These are phyloP conservation scores for Saccharum spontaneum DNA, from an alignment of 176 grass and related monocot species.

Conservation along the genomic window DNA sequence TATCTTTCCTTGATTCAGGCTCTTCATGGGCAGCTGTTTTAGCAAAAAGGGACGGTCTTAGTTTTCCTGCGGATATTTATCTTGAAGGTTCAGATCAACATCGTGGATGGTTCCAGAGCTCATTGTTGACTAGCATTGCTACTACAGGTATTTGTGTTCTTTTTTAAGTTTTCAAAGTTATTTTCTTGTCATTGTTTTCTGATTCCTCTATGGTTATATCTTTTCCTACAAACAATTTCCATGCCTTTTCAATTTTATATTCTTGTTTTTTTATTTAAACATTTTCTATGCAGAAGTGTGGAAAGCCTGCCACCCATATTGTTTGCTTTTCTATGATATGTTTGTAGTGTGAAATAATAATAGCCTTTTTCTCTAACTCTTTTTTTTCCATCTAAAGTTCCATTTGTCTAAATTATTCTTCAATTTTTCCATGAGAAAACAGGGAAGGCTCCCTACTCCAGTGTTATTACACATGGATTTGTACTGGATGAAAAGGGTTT, in stretches of 20 bases:
- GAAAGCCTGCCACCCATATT: neutral
- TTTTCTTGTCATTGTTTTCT: slow-evolving; percentile 3
- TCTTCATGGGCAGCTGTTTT: slow-evolving; percentile 97
- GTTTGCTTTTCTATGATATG: slow-evolving; percentile 23
- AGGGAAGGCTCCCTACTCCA: slow-evolving; percentile 91
- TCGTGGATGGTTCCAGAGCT: slow-evolving; percentile 99
- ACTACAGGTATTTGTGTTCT: slow-evolving; percentile 70
- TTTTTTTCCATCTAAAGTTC: neutral
- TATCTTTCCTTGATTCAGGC: slow-evolving; percentile 52
- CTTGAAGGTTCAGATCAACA: slow-evolving; percentile 98
- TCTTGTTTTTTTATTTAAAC: neutral
- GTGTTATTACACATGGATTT: slow-evolving; percentile 93
- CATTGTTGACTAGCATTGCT: slow-evolving; percentile 90
- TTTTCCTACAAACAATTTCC: slow-evolving; percentile 26
- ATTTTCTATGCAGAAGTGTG: neutral
- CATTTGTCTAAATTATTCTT: slow-evolving; percentile 10
- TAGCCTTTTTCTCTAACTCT: neutral
- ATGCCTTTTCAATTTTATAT: neutral
- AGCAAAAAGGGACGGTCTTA: slow-evolving; percentile 69
- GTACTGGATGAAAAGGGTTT: slow-evolving; percentile 92
- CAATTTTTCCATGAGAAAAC: slow-evolving; percentile 33
- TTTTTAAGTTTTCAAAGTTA: neutral
- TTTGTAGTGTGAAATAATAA: slow-evolving; percentile 6
- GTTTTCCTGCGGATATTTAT: slow-evolving; percentile 86
- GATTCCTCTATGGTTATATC: slow-evolving; percentile 1